Percentiles rank a stretch among this genome's conserved stretches.
Evolutionary conservation across 768 basidiomycete species (phyloP).

Genomic region (Suillus paluster): DNA sequence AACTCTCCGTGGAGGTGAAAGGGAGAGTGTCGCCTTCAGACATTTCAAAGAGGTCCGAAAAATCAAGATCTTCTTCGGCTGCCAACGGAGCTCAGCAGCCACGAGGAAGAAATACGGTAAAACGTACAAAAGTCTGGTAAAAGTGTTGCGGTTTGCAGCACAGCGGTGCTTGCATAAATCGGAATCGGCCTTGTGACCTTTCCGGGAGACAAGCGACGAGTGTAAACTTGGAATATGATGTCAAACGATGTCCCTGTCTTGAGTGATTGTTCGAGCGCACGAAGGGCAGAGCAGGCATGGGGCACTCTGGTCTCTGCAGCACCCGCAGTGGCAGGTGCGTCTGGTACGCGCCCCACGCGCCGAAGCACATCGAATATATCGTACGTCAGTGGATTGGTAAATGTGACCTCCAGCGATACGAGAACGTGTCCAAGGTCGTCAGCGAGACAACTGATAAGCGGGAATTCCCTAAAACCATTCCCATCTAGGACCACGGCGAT

Average conservation of each 20-base stretch:
- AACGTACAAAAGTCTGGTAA: constrained; percentile 1
- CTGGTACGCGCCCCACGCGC: not conserved
- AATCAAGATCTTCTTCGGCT: not conserved
- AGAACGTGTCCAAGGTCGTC: not conserved
- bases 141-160: constrained; percentile 6
- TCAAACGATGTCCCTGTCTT: constrained; percentile 11
- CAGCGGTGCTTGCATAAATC: constrained; percentile 4
- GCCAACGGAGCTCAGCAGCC: not conserved
- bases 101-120: not conserved
- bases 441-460: not conserved
- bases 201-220: not conserved
- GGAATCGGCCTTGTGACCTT: not conserved
- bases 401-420: not conserved
- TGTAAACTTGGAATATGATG: constrained; percentile 7
- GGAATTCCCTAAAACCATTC: too few species aligned
- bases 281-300: constrained; percentile 1
- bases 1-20: not conserved
- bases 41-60: not conserved
- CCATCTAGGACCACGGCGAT: not conserved
- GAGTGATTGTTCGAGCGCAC: constrained; percentile 10
- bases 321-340: not conserved
- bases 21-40: not conserved
- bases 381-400: not conserved
- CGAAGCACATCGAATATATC: not conserved
- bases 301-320: not conserved